Evolutionary conservation across 1,284 basidiomycete genomes (phyloP).

Genomic region (Thecaphora thlaspeos): DNA sequence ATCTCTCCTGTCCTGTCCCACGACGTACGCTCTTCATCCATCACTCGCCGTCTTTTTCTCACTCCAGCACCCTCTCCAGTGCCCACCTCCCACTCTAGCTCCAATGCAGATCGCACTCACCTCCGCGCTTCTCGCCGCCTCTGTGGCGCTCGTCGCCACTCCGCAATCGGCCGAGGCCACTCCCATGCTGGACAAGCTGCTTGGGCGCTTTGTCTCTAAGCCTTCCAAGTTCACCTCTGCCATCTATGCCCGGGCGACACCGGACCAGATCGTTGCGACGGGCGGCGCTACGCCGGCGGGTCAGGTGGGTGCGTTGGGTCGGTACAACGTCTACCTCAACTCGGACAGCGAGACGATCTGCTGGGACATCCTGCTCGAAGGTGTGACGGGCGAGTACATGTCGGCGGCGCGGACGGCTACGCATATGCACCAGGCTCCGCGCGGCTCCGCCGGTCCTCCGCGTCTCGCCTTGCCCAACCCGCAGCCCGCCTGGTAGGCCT

Average conservation of each 20-base stretch:
- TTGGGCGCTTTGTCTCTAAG: neutral
- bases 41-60: too few relatives aligned
- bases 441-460: slow-evolving; percentile 13
- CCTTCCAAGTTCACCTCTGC: slow-evolving; percentile 53
- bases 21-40: too few relatives aligned
- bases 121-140: slow-evolving; percentile 4
- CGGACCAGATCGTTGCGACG: slow-evolving; percentile 44
- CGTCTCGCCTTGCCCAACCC: slow-evolving; percentile 24
- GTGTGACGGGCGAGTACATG: slow-evolving; percentile 20
- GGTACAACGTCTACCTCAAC: slow-evolving; percentile 57
- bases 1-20: too few relatives aligned
- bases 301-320: slow-evolving; percentile 50
- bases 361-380: slow-evolving; percentile 47
- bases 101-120: neutral
- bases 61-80: too few relatives aligned
- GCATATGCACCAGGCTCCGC: slow-evolving; percentile 17
- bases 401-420: slow-evolving; percentile 26
- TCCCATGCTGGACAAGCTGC: too few relatives aligned
- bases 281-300: slow-evolving; percentile 48
- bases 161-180: too few relatives aligned
- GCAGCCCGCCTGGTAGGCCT: slow-evolving; percentile 1
- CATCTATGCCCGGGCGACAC: slow-evolving; percentile 49
- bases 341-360: slow-evolving; percentile 56
- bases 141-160: slow-evolving; percentile 37
- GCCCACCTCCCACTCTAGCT: neutral